Base-by-base conservation (phyloP, 345 rosid genomes). In the Cardamine occulta region DNA sequence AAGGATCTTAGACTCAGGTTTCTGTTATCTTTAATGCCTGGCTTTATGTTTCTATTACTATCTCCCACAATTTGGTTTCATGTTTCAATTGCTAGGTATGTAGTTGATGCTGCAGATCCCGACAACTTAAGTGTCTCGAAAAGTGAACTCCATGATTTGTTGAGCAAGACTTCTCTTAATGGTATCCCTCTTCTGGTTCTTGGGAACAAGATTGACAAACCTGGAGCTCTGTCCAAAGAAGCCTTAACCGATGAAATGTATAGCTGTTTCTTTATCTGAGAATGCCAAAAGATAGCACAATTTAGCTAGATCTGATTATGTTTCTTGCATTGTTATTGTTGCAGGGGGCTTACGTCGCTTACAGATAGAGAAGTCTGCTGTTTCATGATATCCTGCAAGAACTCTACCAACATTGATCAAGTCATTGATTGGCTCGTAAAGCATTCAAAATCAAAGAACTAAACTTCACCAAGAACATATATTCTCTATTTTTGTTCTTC, bases 311-410 rank as follows among this genome's bases (percentile, higher is more conserved):
- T 73, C 66, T 74, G 15, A 23, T 66, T 45, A 17, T 47, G 32
- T 57, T 65, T 56, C n/a, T 47, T 17, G 2, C n/a, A 1, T 66
- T 66, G 34, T 74, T 39, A 2, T 65, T 56, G 40, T 40, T 80
- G 59, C 85, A 89, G 94, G 94, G 94, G 81, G 26, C 84, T 89
- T 45, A 80, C 68, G 28, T 83, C 87, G 11, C 86, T 89, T 11
- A 64, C 84, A 0, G 86, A 82, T 51, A 83, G 89, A 80, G 89
- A 84, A 80, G 91, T 86, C 39, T 87, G 89, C 34, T 86, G 91
- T 81, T 89, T 72, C 74, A 82, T 89, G 94, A 86, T 87, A 65
- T 89, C 94, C 2, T 89, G 94, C 84, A 89, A 87, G 82, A 87
- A 86, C 83, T 87, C 89, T 1, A 81, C 89, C 81, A 89, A 87